Conservation (phyloP, 257 asterid genomes). For the Paraleonurus japonicus region DNA sequence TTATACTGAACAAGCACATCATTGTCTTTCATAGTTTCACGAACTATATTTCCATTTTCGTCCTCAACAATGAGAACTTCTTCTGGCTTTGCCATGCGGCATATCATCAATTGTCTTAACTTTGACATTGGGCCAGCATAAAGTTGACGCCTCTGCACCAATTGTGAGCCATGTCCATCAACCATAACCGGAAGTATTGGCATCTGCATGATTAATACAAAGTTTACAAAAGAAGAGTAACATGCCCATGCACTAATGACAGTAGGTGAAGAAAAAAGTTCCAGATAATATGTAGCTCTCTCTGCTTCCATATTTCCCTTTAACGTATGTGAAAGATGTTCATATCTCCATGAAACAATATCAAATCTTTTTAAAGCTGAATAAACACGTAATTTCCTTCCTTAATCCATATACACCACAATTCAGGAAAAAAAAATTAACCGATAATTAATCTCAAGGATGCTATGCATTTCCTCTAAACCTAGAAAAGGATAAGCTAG, state of each 20-base stretch:
- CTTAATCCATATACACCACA: neutral
- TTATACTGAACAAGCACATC: conserved; percentile 96
- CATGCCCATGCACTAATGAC: neutral
- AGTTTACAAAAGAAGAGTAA: conserved; percentile 24
- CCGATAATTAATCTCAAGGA: neutral
- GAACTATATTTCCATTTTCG: conserved; percentile 98
- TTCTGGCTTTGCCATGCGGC: conserved; percentile 99
- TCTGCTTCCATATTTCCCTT: neutral
- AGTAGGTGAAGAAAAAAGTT: neutral
- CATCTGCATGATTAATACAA: conserved; percentile 47
- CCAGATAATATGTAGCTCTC: neutral
- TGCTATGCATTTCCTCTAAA: too few species aligned
- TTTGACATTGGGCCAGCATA: conserved; percentile 90
- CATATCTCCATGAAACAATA: neutral
- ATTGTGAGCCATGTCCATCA: conserved; percentile 84
- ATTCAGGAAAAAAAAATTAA: neutral
- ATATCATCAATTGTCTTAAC: conserved; percentile 87
- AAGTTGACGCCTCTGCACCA: conserved; percentile 82
- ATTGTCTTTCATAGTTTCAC: conserved; percentile 98
- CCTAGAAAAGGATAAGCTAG: neutral
- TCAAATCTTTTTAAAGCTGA: neutral
- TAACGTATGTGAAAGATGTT: neutral
- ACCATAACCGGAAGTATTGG: conserved; percentile 61
- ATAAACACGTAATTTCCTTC: neutral
- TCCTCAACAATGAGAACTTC: conserved; percentile 97